phyloP scores from a whole-genome alignment of 2,329 filamentous ascomycete genomes.

The Fusarium sp. region DNA sequence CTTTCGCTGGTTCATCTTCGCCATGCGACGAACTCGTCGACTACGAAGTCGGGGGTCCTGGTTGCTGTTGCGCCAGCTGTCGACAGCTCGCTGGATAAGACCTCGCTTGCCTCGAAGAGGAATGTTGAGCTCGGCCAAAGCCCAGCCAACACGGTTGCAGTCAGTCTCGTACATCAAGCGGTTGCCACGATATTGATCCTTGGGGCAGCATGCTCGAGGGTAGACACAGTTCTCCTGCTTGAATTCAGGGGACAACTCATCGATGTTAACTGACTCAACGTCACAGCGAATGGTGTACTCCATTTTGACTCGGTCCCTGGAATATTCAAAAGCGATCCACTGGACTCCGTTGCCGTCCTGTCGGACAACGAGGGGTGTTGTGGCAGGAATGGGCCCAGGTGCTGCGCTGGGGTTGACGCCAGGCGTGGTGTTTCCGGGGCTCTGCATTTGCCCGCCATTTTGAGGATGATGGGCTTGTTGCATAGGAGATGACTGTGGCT shows the following conservation, averaged over 20 bases:
- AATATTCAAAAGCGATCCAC: constrained; percentile 99
- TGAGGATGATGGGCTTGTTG: constrained; percentile 54
- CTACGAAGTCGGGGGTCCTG: constrained; percentile 93
- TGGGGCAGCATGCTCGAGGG: constrained; percentile 91
- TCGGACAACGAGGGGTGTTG: constrained; percentile 91
- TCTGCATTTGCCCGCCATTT: constrained; percentile 55
- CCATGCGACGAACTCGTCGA: constrained; percentile 91
- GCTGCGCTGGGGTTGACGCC: constrained; percentile 90
- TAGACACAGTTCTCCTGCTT: constrained; percentile 99
- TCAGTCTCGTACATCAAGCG: constrained; percentile 96
- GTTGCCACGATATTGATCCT: constrained; percentile 97
- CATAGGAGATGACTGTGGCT: constrained; percentile 61
- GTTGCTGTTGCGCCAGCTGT: constrained; percentile 99
- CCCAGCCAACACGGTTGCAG: constrained; percentile 99
- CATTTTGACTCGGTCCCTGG: constrained; percentile 97
- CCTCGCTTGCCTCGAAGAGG: constrained; percentile 92
- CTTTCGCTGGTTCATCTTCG: constrained; percentile 93
- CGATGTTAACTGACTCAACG: constrained; percentile 94
- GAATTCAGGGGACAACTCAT: constrained; percentile 86
- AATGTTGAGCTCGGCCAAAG: constrained; percentile 91
- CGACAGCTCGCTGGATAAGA: constrained; percentile 94
- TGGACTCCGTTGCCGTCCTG: constrained; percentile 97
- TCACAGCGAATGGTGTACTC: constrained; percentile 99
- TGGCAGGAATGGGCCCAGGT: constrained; percentile 95
- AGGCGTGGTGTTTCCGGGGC: constrained; percentile 52